Base-by-base conservation (phyloP, 2,329 filamentous ascomycete species). In the Arthroderma sp. region DNA sequence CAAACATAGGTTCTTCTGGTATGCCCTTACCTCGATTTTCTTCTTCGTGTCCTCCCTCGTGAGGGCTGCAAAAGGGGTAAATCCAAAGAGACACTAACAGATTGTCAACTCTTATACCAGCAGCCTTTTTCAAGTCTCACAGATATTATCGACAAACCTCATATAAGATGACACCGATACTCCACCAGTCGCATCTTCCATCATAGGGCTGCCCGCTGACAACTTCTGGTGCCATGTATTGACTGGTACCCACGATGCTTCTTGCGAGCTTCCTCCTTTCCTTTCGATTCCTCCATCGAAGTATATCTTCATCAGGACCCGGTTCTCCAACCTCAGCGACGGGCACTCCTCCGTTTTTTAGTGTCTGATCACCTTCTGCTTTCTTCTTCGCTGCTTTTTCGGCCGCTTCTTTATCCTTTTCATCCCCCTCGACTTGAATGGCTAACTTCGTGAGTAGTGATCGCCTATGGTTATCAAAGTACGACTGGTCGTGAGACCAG, bases 211-310 rank as follows among this genome's bases (percentile, higher is more conserved):
- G 75, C 29, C 88, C 86, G 52, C 75, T 71, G 47, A 95, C 81
- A 11, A 96, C 85, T 67, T 96, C 91, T 1, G 89, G 89, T 0
- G 91, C 89, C 91, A 95, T 96, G 68, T 96, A 96, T 59, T 95
- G 89, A 60, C 87, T 94, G 2, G 91, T 96, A 2, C 89, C 89
- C 7, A 96, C 89, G 1, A 94, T 80, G 38, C 87, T 94, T 53
- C 80, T 77, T 1, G 89, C 89, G 31, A 86, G 74, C 31, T 76
- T 75, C 34, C 86, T 78, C 53, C 80, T 82, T 28, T 82, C 75
- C 50, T 72, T 74, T 10, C 72, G 71, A 56, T 86, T 80, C 38
- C 83, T 75, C 82, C 80, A 87, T 49, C 74, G 72, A 38, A 88
- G 64, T 41, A 88, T 68, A 28, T 69, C 67, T 50, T 77, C 73